Conservation (phyloP, 1,284 basidiomycete genomes). For the Moniliella sp. region DNA sequence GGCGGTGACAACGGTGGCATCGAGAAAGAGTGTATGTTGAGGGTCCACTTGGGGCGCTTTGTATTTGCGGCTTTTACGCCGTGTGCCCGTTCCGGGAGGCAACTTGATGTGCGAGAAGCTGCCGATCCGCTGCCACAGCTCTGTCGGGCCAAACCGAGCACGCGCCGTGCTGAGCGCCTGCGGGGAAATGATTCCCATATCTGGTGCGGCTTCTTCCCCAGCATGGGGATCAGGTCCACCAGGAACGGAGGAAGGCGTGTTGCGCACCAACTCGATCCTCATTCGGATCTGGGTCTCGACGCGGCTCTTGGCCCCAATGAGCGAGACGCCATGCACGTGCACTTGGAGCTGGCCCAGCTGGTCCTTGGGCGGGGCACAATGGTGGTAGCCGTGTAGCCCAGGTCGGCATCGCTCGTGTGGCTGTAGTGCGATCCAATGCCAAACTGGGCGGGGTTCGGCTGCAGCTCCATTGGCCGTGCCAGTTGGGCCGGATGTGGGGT, state of each 20-base stretch:
- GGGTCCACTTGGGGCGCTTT: constrained; percentile 20
- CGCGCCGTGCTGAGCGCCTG: too few relatives aligned
- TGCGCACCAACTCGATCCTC: constrained; percentile 26
- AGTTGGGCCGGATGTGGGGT: too few relatives aligned
- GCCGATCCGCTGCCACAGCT: constrained; percentile 30
- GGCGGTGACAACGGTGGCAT: constrained; percentile 39
- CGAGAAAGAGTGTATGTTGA: constrained; percentile 30
- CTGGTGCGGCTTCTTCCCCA: too few relatives aligned
- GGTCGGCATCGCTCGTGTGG: constrained; percentile 19
- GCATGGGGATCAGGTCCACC: constrained; percentile 37
- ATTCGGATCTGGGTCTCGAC: constrained; percentile 53
- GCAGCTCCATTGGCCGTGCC: too few relatives aligned
- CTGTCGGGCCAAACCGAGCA: too few relatives aligned
- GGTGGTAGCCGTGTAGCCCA: constrained; percentile 14
- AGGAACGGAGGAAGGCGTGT: constrained; percentile 42
- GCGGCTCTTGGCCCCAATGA: constrained; percentile 63
- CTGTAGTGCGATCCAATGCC: too few relatives aligned
- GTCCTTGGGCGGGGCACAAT: constrained; percentile 14
- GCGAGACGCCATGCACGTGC: constrained; percentile 59
- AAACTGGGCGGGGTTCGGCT: too few relatives aligned
- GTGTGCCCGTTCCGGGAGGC: constrained; percentile 30
- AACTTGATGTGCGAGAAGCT: constrained; percentile 30
- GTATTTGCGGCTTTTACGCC: constrained; percentile 53
- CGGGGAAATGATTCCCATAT: too few relatives aligned
- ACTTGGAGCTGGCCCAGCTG: constrained; percentile 24